Evolutionary conservation across 2,329 filamentous ascomycete species (phyloP), one percentile per base, ranked within the genome.

Genomic region (Bipolaris bicolor): DNA sequence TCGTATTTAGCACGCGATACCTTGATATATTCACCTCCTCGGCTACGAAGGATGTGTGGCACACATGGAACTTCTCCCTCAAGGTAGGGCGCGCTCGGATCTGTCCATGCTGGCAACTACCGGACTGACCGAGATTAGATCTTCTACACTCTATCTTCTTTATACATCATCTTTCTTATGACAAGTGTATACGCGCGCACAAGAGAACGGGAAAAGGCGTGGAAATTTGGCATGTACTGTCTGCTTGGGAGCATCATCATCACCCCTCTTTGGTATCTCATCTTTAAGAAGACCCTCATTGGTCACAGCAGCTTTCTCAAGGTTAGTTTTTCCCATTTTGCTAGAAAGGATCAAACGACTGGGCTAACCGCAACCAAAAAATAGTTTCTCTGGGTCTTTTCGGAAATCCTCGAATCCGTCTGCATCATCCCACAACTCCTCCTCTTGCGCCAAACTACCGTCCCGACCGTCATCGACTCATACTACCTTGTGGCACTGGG

Each of bases 391-490:
- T 96, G 91, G 90, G 85, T 88, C 56, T 97, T 97, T 79, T 96
- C 91, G 31, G 88, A 95, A 67, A 90, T 97, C 65, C 89, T 98
- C 70, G 94, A 98, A 79, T 94, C 92, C 33, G 86, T 96, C 59
- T 95, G 90, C 76, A 87, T 97, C 33, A 87, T 98, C 18, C 94
- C 94, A 0, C 94, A 98, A 76, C 88, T 98, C 1, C 85, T 97
- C 5, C 88, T 97, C 41, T 86, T 98, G 13, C 90, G 94, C 58
- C 92, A 97, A 77, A 97, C 94, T n/a, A 92, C 88, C 24, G 92
- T 97, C 0, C 94, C 94, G 0, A 98, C 94, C 47, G 94, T 97
- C 45, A 93, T 98, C 78, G 91, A 97, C 76, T 96, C 91, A n/a
- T 97, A 90, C 79, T 98, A 98, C 77, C 90, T 98, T 53, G 82